Evolutionary conservation across 1,139 yeast species (phyloP).

Genomic region (Casaregolazyma suthepensis): DNA sequence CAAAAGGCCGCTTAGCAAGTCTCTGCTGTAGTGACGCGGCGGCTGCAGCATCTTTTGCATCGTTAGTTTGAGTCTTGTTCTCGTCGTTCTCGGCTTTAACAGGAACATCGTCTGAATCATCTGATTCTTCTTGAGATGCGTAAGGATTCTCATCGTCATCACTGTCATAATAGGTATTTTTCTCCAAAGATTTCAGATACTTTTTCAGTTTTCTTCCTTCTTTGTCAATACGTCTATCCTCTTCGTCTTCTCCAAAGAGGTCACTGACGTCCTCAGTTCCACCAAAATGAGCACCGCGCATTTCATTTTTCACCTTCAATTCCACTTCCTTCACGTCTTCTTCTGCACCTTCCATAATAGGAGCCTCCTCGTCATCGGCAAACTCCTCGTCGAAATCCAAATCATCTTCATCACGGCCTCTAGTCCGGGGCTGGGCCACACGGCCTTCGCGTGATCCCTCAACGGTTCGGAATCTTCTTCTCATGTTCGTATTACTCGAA

Average conservation of each 20-base stretch:
- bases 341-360: conserved; percentile 94
- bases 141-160: conserved; percentile 85
- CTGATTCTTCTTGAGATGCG: conserved; percentile 51
- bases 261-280: conserved; percentile 50
- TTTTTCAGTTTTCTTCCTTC: conserved; percentile 84
- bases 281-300: conserved; percentile 70
- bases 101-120: conserved; percentile 19
- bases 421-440: conserved; percentile 10
- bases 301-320: conserved; percentile 80
- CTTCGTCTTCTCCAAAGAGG: conserved; percentile 51
- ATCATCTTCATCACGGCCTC: conserved; percentile 50
- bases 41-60: conserved; percentile 10
- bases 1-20: conserved; percentile 18
- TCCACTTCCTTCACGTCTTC: conserved; percentile 91
- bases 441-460: conserved; percentile 38
- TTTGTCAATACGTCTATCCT: conserved; percentile 75
- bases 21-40: conserved; percentile 14
- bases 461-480: conserved; percentile 51
- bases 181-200: conserved; percentile 79
- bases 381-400: conserved; percentile 94
- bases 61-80: conserved; percentile 16
- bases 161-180: conserved; percentile 83
- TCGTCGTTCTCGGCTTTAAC: conserved; percentile 21
- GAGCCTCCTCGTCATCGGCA: conserved; percentile 98
- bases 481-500: conserved; percentile 15